Conservation (phyloP, 805 yeast genomes). For the Tetrapisispora namnaoensis region DNA sequence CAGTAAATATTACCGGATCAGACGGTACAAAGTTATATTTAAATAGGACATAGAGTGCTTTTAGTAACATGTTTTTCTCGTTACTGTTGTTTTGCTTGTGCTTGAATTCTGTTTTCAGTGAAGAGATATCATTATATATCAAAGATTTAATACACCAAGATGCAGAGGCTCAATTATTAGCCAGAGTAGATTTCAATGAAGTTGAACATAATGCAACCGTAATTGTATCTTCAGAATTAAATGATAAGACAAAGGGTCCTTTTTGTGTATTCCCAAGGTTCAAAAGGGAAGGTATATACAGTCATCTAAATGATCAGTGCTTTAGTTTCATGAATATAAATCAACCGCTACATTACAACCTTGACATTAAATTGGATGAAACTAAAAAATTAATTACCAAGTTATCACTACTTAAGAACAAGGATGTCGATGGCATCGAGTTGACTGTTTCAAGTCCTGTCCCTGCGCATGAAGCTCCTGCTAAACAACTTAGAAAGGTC, state of each 20-base stretch:
- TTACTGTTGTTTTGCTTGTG: not conserved
- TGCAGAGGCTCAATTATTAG: not conserved
- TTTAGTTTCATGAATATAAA: conserved; percentile 17
- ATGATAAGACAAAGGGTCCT: not conserved
- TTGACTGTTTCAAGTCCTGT: conserved; percentile 9
- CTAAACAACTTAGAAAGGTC: conserved; percentile 18
- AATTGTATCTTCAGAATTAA: not conserved
- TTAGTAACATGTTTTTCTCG: not conserved
- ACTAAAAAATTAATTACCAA: conserved; percentile 7
- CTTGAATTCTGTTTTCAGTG: not conserved
- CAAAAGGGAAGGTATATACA: not conserved
- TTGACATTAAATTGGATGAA: conserved; percentile 13
- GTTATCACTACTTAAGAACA: conserved; percentile 15
- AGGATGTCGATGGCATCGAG: conserved; percentile 11
- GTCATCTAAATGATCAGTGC: conserved; percentile 8
- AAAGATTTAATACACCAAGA: not conserved
- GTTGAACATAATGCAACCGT: not conserved
- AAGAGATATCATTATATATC: not conserved
- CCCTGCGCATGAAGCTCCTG: conserved; percentile 16
- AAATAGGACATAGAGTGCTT: not conserved
- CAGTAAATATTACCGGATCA: too few species aligned
- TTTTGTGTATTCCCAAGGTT: not conserved
- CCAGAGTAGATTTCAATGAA: not conserved
- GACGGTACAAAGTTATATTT: too few species aligned
- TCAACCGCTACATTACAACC: conserved; percentile 18